Evolutionary conservation across 192 early-diverging fungal species (phyloP), one percentile per base, ranked within the genome.

Genomic region (Diversispora eburnea): DNA sequence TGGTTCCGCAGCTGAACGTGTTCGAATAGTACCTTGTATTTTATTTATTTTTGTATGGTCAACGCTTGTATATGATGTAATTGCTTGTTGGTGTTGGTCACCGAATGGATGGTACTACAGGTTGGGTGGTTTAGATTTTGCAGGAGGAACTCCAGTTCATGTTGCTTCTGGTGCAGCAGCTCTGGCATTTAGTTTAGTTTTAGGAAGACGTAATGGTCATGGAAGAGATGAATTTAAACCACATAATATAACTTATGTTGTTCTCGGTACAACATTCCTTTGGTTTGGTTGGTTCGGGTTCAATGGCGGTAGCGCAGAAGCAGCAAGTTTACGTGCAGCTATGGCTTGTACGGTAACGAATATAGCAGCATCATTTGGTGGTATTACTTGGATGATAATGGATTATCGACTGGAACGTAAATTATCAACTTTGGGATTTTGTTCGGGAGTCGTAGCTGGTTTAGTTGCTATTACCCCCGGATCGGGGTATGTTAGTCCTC

Each of bases 211-310:
- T 39, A 79, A 79, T 20, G 84, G 85, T 71, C 80, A 79, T 73
- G 87, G 84, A n/a, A 76, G 80, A 9, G 51, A 54, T 54, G 51
- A 54, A 54, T 54, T 54, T 13, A 54, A 54, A 54, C 87, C 90
- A 46, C 88, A 91, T 79, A 90, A 86, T 77, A 81, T 90, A 55
- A 77, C 84, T 43, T 86, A 87, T 81, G 88, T 93, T 39, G 77
- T 90, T 55, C 75, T 92, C 17, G 92, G 91, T 12, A 88, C 86
- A 51, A 78, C 84, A 10, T 76, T 92, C 39, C 75, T 93, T 61
- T 92, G 91, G 86, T 92, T 93, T 71, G 92, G 92, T 25, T 93
- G 91, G 91, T 87, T 88, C 42, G 91, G 89, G 0, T 93, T 93
- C 79, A 93, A 93, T 77, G 90, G 88, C 49, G 91, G 90, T 33